Base-by-base conservation (phyloP, 2,329 filamentous ascomycete genomes). In the Huntiella abstrusa region DNA sequence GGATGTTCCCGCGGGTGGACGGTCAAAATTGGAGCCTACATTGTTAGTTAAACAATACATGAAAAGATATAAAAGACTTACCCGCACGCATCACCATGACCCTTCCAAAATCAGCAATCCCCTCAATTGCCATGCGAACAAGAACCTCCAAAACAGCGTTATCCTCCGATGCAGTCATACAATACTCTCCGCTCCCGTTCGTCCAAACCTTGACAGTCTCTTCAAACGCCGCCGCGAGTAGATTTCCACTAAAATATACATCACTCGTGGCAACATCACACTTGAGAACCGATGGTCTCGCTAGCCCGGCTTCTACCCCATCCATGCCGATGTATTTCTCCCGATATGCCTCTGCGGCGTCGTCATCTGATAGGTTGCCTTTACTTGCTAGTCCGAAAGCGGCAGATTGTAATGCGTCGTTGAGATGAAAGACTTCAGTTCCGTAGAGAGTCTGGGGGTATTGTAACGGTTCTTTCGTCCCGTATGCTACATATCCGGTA, bases 151-250 rank as follows among this genome's bases (percentile, higher is more conserved):
- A 68, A 0, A 71, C 71, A 0, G 78, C 80, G 54, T 77, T 82
- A 56, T 84, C 80, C 58, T 84, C 80, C 57, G 83, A 79, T 0
- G 78, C 78, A 1, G 71, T 80, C 60, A 77, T 73, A 62, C 80
- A 83, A 61, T 83, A 83, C 4, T 66, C 58, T 0, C 75, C 77
- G 0, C 69, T 73, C 3, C 77, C 77, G 54, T 83, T 83, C 2
- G 80, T 84, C 62, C 76, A 72, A 0, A 80, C 54, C 0, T 53
- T 60, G 3, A 75, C 78, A 15, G 71, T 78, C 51, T 78, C 75
- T 53, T 74, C 75, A 55, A 84, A 83, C 0, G 73, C 70, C 40
- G 73, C 67, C 7, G 71, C 66, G 2, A 84, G 68, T 15, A 74
- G 56, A 0, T 58, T 63, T 5, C 80, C 80, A 2, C 70, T 73